Conservation (phyloP, 805 yeast species). For the Candida multigemmis region DNA sequence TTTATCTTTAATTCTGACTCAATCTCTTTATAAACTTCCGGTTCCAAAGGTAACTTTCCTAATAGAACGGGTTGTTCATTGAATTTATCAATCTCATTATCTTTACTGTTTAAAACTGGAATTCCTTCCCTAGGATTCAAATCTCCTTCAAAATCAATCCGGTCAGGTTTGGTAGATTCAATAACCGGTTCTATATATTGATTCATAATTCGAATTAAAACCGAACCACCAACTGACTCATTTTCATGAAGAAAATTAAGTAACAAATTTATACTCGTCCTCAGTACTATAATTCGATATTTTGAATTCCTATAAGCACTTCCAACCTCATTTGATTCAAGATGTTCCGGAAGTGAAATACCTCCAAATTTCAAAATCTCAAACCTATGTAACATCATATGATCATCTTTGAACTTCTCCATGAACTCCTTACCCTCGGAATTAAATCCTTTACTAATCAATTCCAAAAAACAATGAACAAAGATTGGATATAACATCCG, state of each 20-base stretch:
- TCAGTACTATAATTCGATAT: conserved; percentile 67
- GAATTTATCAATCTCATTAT: conserved; percentile 48
- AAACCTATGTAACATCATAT: conserved; percentile 62
- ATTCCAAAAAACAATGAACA: conserved; percentile 76
- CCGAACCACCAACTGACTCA: conserved; percentile 85
- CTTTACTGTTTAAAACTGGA: conserved; percentile 33
- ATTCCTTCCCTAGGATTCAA: conserved; percentile 45
- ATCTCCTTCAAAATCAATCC: conserved; percentile 34
- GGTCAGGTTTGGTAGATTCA: conserved; percentile 31
- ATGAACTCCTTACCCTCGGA: conserved; percentile 66
- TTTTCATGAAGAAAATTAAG: conserved; percentile 85
- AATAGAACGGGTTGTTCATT: conserved; percentile 69
- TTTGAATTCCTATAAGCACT: conserved; percentile 63
- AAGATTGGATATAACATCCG: conserved; percentile 87
- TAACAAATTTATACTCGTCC: conserved; percentile 76
- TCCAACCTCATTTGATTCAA: conserved; percentile 76
- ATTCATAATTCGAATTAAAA: conserved; percentile 77
- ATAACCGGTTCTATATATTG: conserved; percentile 60
- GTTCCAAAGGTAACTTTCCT: conserved; percentile 80
- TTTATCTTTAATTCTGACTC: conserved; percentile 73
- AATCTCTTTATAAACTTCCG: conserved; percentile 76
- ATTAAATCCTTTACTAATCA: conserved; percentile 55
- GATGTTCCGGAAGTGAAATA: conserved; percentile 70
- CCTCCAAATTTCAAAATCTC: conserved; percentile 70
- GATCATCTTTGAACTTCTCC: conserved; percentile 66